Conservation (phyloP, 129 eudicot genomes). For the Rutidosis leptorrhynchoides region DNA sequence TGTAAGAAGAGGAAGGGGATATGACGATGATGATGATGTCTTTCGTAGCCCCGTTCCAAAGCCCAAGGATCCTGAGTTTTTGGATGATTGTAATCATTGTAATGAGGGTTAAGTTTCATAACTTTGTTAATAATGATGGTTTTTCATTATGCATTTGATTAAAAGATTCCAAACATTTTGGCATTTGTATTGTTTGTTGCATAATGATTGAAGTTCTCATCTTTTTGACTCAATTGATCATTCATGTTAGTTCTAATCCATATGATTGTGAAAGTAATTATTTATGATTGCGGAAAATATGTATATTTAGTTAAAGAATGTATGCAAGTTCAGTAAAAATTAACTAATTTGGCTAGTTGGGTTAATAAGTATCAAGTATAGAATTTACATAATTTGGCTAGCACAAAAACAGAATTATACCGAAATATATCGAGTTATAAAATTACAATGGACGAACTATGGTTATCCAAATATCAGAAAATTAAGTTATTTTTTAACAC, state of each 20-base stretch:
- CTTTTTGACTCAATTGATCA: not conserved
- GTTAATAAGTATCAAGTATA: too few species aligned
- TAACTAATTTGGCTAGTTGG: too few species aligned
- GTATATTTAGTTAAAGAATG: too few species aligned
- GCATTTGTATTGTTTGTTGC: conserved; percentile 6
- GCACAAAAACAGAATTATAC: too few species aligned
- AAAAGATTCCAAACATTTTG: conserved; percentile 7
- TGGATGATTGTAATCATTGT: conserved; percentile 33
- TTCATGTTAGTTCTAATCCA: not conserved
- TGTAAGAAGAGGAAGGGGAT: conserved; percentile 35
- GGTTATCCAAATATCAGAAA: too few species aligned
- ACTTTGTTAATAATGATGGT: conserved; percentile 21
- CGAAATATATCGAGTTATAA: too few species aligned
- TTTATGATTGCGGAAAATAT: too few species aligned
- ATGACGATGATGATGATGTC: conserved; percentile 38
- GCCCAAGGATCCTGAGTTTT: conserved; percentile 73
- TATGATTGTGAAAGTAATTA: too few species aligned
- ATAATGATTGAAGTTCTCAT: conserved; percentile 1
- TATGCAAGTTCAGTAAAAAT: too few species aligned
- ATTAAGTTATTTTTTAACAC: too few species aligned
- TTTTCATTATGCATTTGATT: conserved; percentile 1
- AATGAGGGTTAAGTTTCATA: conserved; percentile 5
- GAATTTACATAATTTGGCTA: too few species aligned
- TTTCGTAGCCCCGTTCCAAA: conserved; percentile 43
- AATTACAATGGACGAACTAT: too few species aligned